Conservation (phyloP, 176 grass and related monocot genomes). For the Oryza longistaminata region DNA sequence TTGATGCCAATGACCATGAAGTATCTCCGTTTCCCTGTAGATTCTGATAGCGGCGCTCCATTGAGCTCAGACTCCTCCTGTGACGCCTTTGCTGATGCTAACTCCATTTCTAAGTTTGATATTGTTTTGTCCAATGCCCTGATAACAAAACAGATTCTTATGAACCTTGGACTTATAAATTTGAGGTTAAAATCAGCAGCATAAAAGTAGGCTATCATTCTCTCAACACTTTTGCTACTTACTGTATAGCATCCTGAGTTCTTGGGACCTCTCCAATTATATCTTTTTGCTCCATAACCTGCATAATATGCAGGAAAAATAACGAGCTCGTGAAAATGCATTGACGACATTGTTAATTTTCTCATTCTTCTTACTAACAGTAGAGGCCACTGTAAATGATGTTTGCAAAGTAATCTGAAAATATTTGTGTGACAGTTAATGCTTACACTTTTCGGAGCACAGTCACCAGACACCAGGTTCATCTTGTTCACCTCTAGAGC, state of each 20-base stretch:
- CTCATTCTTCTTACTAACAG: neutral
- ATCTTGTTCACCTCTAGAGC: conserved; percentile 51
- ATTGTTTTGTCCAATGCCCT: conserved; percentile 89
- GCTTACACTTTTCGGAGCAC: conserved; percentile 60
- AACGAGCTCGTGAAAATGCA: neutral
- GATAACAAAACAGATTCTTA: neutral
- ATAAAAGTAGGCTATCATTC: neutral
- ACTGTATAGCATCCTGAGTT: conserved; percentile 77
- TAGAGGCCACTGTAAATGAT: neutral
- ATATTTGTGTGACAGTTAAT: neutral
- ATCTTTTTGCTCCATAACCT: conserved; percentile 43
- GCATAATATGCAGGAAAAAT: neutral
- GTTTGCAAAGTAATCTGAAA: neutral
- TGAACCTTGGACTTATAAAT: neutral
- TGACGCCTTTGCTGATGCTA: conserved; percentile 65
- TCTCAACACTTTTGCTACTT: conserved; percentile 9
- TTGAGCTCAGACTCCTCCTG: conserved; percentile 71
- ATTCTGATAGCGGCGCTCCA: conserved; percentile 45
- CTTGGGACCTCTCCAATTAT: conserved; percentile 46
- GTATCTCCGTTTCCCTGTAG: conserved; percentile 47
- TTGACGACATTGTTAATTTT: neutral
- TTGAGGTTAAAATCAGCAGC: neutral
- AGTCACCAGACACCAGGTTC: conserved; percentile 56
- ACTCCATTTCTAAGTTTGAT: conserved; percentile 82
- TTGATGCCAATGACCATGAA: conserved; percentile 93